Percentiles rank a stretch among this genome's conserved stretches.
phyloP scores from a whole-genome alignment of 2,329 filamentous ascomycete species.

The Elsinoe batatas region DNA sequence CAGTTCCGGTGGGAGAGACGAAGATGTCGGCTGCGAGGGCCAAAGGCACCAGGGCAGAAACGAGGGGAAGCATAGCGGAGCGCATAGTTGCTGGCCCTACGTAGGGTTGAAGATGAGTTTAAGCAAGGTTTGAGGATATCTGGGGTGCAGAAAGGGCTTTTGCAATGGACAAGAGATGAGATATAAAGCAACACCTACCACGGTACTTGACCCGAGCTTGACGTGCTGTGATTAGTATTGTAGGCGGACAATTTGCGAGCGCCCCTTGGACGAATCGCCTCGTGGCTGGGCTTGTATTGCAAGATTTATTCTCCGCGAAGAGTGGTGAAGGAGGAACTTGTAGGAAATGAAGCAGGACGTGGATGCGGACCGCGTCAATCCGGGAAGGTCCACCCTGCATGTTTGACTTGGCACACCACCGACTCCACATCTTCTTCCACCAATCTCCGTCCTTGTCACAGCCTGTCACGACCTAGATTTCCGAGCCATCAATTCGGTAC shows the following conservation, averaged over 20 bases:
- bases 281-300: background rate
- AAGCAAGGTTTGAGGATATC: background rate
- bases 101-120: background rate
- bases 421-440: conserved; percentile 8
- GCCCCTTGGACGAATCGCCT: background rate
- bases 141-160: background rate
- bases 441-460: background rate
- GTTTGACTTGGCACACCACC: conserved; percentile 8
- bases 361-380: background rate
- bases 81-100: background rate
- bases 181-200: background rate
- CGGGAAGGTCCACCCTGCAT: background rate
- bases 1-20: conserved; percentile 37
- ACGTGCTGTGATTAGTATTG: background rate
- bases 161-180: background rate
- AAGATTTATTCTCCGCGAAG: background rate
- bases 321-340: background rate
- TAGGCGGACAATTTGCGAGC: background rate
- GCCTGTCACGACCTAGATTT: background rate
- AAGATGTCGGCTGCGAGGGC: conserved; percentile 29
- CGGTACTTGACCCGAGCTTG: background rate
- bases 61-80: background rate
- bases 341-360: background rate
- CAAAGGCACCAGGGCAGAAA: background rate
- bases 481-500: background rate